Evolutionary conservation across 495 filamentous ascomycete species (phyloP).

Genomic region (Chaetomidium leptoderma): DNA sequence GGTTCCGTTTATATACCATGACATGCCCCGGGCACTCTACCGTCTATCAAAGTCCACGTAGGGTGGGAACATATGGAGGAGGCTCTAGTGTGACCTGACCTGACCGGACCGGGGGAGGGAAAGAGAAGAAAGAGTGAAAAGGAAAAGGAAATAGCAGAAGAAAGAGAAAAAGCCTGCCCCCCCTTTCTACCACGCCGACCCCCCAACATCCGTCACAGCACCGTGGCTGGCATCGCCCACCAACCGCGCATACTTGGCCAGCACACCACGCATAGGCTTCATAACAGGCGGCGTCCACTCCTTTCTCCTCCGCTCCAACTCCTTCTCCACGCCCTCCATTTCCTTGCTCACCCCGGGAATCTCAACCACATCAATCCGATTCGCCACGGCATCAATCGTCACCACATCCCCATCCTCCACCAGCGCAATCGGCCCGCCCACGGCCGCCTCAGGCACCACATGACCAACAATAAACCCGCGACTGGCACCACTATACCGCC

Average conservation of each 20-base stretch:
- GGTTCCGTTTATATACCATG: not conserved
- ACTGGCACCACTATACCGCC: constrained; percentile 81
- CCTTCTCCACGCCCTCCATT: constrained; percentile 48
- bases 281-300: constrained; percentile 70
- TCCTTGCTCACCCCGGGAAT: constrained; percentile 13
- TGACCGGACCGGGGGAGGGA: no score
- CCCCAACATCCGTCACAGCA: constrained; percentile 48
- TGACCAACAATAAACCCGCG: constrained; percentile 97
- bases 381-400: constrained; percentile 79
- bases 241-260: constrained; percentile 81
- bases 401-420: constrained; percentile 78
- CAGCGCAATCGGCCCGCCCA: constrained; percentile 77
- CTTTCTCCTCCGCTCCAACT: constrained; percentile 61
- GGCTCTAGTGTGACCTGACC: no score
- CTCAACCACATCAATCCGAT: constrained; percentile 66
- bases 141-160: no score
- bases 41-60: no score
- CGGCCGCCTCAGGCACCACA: constrained; percentile 83
- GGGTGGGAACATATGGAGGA: no score
- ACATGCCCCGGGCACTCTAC: no score
- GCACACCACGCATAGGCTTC: constrained; percentile 74
- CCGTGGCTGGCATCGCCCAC: constrained; percentile 55
- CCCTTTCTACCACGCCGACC: constrained; percentile 29
- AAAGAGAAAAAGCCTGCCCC: not conserved
- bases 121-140: no score